Conservation (phyloP, 768 basidiomycete genomes). For the Tulasnella sp. region DNA sequence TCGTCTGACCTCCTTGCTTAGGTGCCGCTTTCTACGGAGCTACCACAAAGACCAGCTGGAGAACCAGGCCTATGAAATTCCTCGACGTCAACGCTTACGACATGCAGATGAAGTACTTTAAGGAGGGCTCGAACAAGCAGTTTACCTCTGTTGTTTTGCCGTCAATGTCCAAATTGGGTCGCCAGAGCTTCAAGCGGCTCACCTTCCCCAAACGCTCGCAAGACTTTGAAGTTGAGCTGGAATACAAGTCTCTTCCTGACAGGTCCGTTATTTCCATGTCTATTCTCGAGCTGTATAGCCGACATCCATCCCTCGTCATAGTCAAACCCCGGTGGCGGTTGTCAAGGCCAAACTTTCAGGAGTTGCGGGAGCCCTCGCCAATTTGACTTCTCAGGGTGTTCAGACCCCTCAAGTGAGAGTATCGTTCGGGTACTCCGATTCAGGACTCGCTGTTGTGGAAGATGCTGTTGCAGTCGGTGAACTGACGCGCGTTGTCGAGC, state of each 20-base stretch:
- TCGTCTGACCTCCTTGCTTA: constrained; percentile 34
- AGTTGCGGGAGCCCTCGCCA: constrained; percentile 73
- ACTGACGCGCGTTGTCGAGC: constrained; percentile 71
- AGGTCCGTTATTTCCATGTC: constrained; percentile 49
- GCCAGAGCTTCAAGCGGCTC: constrained; percentile 70
- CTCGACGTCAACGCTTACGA: constrained; percentile 73
- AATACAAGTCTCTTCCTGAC: constrained; percentile 68
- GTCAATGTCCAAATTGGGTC: constrained; percentile 70
- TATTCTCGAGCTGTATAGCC: neutral
- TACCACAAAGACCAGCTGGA: constrained; percentile 80
- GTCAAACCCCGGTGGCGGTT: constrained; percentile 74
- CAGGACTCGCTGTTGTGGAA: constrained; percentile 79
- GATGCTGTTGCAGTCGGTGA: constrained; percentile 81
- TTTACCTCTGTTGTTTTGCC: constrained; percentile 78
- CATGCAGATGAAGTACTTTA: constrained; percentile 76
- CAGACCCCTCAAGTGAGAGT: constrained; percentile 83
- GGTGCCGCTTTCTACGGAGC: constrained; percentile 93
- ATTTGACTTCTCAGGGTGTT: constrained; percentile 78
- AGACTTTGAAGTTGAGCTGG: constrained; percentile 77
- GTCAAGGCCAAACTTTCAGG: constrained; percentile 73
- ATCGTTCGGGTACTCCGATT: constrained; percentile 79
- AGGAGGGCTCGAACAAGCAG: constrained; percentile 65
- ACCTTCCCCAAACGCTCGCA: constrained; percentile 77
- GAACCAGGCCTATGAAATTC: constrained; percentile 88
- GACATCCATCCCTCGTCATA: constrained; percentile 39